Evolutionary conservation across 2,329 filamentous ascomycete genomes (phyloP).

Genomic region (Trichoderma lentiforme): DNA sequence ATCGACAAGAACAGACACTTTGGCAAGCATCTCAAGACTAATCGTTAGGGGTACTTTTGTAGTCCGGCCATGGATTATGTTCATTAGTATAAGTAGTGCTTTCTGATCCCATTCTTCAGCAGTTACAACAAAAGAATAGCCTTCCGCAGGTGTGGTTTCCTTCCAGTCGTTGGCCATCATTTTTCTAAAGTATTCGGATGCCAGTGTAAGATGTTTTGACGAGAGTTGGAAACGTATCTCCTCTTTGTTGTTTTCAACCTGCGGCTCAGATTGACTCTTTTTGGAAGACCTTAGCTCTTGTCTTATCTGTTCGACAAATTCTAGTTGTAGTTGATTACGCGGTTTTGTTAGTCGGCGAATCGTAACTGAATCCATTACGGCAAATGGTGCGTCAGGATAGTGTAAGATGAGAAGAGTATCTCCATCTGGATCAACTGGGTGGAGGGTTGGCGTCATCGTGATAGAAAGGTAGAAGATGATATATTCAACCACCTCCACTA

Average conservation of each 20-base stretch:
- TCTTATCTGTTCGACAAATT: too few species aligned
- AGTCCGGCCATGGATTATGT: slow-evolving; percentile 43
- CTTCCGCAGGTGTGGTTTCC: not conserved
- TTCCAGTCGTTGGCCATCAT: slow-evolving; percentile 17
- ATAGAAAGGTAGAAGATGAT: too few species aligned
- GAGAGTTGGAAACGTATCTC: slow-evolving; percentile 22
- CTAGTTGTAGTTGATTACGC: too few species aligned
- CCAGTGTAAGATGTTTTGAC: slow-evolving; percentile 30
- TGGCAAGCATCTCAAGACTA: slow-evolving; percentile 38
- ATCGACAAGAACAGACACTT: slow-evolving; percentile 43
- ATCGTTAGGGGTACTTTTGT: slow-evolving; percentile 37
- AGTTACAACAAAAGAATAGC: not conserved
- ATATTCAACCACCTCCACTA: too few species aligned
- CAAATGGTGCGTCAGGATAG: too few species aligned
- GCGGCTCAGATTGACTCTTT: too few species aligned
- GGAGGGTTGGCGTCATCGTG: too few species aligned
- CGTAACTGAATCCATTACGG: too few species aligned
- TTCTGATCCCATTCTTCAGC: slow-evolving; percentile 31
- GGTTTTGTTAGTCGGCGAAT: too few species aligned
- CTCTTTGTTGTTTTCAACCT: not conserved
- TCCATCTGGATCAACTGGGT: too few species aligned
- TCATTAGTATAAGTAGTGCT: slow-evolving; percentile 40
- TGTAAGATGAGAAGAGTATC: too few species aligned
- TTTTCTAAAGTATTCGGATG: slow-evolving; percentile 27
- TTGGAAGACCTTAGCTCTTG: too few species aligned